Base-by-base conservation (phyloP, 176 grass and related monocot species). In the Themeda triandra region DNA sequence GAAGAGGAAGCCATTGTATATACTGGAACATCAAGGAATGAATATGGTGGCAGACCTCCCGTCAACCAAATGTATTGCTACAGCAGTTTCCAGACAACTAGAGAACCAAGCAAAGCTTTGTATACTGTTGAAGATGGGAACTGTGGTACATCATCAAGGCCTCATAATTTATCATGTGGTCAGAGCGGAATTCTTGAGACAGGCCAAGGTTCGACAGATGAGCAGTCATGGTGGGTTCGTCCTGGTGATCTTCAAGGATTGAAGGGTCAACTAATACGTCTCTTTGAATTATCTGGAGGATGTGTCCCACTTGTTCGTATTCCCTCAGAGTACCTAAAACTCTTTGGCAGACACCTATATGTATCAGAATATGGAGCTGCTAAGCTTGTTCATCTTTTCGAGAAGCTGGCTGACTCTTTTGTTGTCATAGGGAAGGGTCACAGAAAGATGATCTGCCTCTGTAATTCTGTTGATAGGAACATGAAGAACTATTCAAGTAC, bases 371-470 rank as follows among this genome's bases (percentile, higher is more conserved):
- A 92, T 80, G 92, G 92, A 77, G 90, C 73, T 60, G 73, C 82
- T 58, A 94, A 92, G 49, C 90, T 92, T 30, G 41, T 92, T 33
- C 70, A 92, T 70, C 89, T 94, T 75, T 80, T 94, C 8, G 75
- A 88, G 67, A 95, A 95, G 85, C 91, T 98, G 84, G 71, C 81
- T 32, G 96, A 98, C 75, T 85, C 83, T 51, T 93, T 95, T 62
- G 65, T 93, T 66, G 89, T 98, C 45, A 80, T 98, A 32, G 96
- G 96, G 48, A 95, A 88, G 76, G 96, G 91, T 41, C 76, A 95
- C 5, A 93, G 71, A 64, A 98, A 98, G 85, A 82, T 88, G 78
- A 77, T 98, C 44, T 95, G 96, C 78, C 91, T 98, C 28, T 86
- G 89, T 42, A 90, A 92, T 77, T 80, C 83, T 81, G 87, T 63